Base-by-base conservation (phyloP, 371 early-diverging fungal species). In the Mycotypha africana region DNA sequence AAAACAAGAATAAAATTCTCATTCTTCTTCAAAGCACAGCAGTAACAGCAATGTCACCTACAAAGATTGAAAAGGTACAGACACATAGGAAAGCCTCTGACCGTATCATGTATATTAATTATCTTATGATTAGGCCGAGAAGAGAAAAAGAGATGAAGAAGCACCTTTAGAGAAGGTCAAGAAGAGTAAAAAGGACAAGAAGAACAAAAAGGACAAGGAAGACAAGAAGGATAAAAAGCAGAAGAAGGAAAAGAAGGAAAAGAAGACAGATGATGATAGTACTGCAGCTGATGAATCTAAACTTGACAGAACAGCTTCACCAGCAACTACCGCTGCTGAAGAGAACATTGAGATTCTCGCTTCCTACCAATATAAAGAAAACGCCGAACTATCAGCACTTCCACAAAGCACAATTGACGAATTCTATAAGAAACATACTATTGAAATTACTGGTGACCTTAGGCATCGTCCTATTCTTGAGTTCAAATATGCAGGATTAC, bases 401-500 rank as follows among this genome's bases (percentile, higher is more conserved):
- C 64, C 75, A 14, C 60, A 74, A 51, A 56, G 47, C 33, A 60
- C 54, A 8, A 64, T 74, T 40, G 64, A 72, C 23, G 79, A 66
- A 23, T 88, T 78, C 47, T 65, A 79, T 63, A 79, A 85, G 52
- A 67, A 85, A 56, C 74, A 91, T 55, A 63, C 65, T 25, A 85
- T 92, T 36, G 74, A 80, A 20, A 72, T 85, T 2, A 72, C 71
- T 5, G 81, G 85, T 30, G 82, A 82, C 52, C 74, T 79, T 30
- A 67, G 78, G 9, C 74, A 79, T 43, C 69, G 83, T 39, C 95
- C 93, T 26, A 86, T 84, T 45, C 63, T 89, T 39, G 76, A 86
- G 45, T 94, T 96, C 49, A 50, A 54, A 24, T 79, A 91, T 43
- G 81, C 91, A 16, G 74, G 79, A 21, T 82, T 93, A 52, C 83